Conservation (phyloP, 2,329 filamentous ascomycete species). For the Thermomyces lanuginosus region DNA sequence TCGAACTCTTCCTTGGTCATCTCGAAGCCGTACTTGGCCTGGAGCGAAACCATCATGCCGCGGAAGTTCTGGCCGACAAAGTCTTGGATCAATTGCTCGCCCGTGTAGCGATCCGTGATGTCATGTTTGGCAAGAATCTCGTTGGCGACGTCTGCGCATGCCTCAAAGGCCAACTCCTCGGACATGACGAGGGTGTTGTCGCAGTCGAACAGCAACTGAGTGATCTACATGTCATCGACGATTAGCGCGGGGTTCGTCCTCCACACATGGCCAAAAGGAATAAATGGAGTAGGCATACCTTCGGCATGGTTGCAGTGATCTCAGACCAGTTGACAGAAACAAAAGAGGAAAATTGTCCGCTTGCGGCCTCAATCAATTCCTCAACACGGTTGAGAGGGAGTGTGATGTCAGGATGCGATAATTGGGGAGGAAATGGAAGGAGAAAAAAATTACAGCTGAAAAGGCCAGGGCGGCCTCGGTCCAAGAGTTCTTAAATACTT, state of each 20-base stretch:
- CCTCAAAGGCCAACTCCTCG: conserved; percentile 80
- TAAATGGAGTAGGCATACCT: conserved; percentile 13
- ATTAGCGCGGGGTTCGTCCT: conserved; percentile 8
- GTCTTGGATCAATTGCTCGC: conserved; percentile 60
- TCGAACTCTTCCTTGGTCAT: conserved; percentile 54
- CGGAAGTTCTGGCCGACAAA: conserved; percentile 93
- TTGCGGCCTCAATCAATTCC: no score
- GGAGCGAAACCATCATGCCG: conserved; percentile 67
- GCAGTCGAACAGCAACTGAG: conserved; percentile 54
- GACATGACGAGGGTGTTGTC: conserved; percentile 89
- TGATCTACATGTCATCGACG: conserved; percentile 38
- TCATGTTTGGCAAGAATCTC: conserved; percentile 55
- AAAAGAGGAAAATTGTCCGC: no score
- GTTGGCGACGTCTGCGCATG: conserved; percentile 78
- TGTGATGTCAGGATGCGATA: no score
- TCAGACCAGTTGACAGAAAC: conserved; percentile 3
- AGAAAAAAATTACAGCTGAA: no score
- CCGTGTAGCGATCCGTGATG: conserved; percentile 56
- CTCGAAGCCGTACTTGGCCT: conserved; percentile 58
- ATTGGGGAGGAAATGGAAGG: no score
- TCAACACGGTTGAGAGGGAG: no score
- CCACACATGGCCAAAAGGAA: conserved; percentile 1
- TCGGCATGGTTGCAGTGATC: conserved; percentile 12
- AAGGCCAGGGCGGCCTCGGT: no score
- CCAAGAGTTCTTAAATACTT: no score